Percentiles rank a stretch among this genome's conserved stretches.
These are phyloP conservation scores for Colletotrichum truncatum DNA, from an alignment of 2,329 filamentous ascomycete genomes.

Conservation along the genomic window DNA sequence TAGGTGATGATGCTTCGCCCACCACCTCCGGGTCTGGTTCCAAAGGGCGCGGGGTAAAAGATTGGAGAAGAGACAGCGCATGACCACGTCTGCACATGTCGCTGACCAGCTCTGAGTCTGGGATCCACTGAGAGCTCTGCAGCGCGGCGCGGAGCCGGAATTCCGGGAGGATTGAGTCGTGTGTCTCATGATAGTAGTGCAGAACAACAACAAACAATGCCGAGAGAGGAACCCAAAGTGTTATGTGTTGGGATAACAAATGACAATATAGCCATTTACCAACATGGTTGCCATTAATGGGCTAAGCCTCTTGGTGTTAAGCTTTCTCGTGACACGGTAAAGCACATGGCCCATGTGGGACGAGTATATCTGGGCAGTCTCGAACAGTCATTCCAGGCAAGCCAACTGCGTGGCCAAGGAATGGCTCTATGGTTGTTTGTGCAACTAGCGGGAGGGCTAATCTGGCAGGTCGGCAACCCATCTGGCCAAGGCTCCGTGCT, in stretches of 20 bases:
- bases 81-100: constrained; percentile 7
- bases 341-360: constrained; percentile 14
- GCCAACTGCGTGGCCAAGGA: constrained; percentile 22
- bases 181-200: neutral
- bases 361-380: neutral
- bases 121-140: neutral
- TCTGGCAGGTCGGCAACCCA: constrained; percentile 15
- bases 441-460: constrained; percentile 29
- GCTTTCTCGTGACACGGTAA: constrained; percentile 26
- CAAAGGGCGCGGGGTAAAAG: constrained; percentile 2
- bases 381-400: constrained; percentile 1
- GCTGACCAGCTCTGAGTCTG: neutral
- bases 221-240: neutral
- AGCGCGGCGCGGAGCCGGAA: constrained; percentile 17
- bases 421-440: constrained; percentile 27
- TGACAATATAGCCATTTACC: neutral
- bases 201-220: neutral
- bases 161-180: neutral
- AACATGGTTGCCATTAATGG: neutral
- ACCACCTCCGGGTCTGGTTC: neutral
- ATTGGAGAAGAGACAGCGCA: neutral
- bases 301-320: constrained; percentile 1
- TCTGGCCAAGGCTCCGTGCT: constrained; percentile 5
- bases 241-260: neutral
- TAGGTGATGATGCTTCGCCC: neutral